Conservation (phyloP, 2,329 filamentous ascomycete species). For the Didymellaceae sp. region DNA sequence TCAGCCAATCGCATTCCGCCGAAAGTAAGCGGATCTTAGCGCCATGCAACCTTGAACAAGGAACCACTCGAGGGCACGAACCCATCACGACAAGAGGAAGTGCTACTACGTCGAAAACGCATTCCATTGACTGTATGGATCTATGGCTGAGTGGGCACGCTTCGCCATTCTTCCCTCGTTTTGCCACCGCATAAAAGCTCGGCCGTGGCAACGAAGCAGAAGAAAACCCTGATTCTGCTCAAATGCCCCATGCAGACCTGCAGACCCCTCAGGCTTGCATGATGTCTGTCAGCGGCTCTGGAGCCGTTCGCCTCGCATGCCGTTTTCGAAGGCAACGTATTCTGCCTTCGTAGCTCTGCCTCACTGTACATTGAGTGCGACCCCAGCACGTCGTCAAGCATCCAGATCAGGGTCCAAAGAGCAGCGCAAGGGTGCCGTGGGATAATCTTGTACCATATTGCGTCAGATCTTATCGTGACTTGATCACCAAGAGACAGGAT, state of each 20-base stretch:
- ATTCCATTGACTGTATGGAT: too few species aligned
- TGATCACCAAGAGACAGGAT: constrained; percentile 1
- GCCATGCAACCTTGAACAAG: constrained; percentile 5
- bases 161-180: not conserved
- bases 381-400: not conserved
- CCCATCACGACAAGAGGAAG: constrained; percentile 3
- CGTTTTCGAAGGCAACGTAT: constrained; percentile 17
- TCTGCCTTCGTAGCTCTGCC: too few species aligned
- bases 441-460: constrained; percentile 3
- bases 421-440: not conserved
- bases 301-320: constrained; percentile 25
- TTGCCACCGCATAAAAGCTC: not conserved
- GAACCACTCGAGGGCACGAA: constrained; percentile 13
- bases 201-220: constrained; percentile 17
- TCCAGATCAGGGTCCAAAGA: not conserved
- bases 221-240: constrained; percentile 16
- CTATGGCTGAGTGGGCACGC: not conserved
- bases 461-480: constrained; percentile 15
- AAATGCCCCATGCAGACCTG: not conserved
- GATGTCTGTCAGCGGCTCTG: constrained; percentile 22
- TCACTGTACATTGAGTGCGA: too few species aligned
- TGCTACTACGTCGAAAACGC: constrained; percentile 2
- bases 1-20: constrained; percentile 27
- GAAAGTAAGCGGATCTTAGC: constrained; percentile 35
- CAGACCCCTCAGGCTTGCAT: constrained; percentile 17